Evolutionary conservation across 345 rosid genomes (phyloP).

Genomic region (Salix dunnii): DNA sequence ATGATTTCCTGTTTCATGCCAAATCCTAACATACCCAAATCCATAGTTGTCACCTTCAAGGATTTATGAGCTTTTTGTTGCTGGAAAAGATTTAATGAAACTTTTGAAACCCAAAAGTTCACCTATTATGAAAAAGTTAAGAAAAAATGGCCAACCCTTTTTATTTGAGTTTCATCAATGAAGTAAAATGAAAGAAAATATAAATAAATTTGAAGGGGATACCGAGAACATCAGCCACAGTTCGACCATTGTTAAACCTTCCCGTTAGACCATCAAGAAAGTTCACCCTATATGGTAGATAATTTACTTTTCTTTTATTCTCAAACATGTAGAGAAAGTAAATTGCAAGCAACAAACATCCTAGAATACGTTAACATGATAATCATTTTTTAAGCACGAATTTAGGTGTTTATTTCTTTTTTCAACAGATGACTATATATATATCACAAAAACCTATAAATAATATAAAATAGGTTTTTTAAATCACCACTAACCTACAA

Average conservation of each 20-base stretch:
- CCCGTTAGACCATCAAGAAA: conserved; percentile 27
- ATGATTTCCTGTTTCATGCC: conserved; percentile 9
- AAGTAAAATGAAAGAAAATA: not conserved
- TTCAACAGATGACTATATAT: too few species aligned
- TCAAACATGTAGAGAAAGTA: too few species aligned
- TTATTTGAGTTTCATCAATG: too few species aligned
- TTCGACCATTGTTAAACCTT: conserved; percentile 30
- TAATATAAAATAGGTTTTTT: too few species aligned
- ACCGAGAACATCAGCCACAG: conserved; percentile 7
- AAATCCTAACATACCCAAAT: conserved; percentile 19
- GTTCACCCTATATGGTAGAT: conserved; percentile 25
- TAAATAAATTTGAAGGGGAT: not conserved
- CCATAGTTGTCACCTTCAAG: conserved; percentile 23
- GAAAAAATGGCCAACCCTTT: too few species aligned
- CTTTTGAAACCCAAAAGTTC: conserved; percentile 5
- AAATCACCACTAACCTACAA: too few species aligned
- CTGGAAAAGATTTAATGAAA: conserved; percentile 12
- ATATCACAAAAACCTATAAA: too few species aligned
- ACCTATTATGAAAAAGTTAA: not conserved
- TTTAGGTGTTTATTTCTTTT: too few species aligned
- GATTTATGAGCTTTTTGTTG: not conserved
- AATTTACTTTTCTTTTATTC: conserved; percentile 18
- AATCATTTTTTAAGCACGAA: too few species aligned
- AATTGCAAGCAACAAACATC: too few species aligned
- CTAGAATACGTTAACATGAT: too few species aligned